Percentiles rank a stretch among this genome's conserved stretches.
Evolutionary conservation across 352 stramenopile species (phyloP).

Genomic region (Phytophthora sp.): DNA sequence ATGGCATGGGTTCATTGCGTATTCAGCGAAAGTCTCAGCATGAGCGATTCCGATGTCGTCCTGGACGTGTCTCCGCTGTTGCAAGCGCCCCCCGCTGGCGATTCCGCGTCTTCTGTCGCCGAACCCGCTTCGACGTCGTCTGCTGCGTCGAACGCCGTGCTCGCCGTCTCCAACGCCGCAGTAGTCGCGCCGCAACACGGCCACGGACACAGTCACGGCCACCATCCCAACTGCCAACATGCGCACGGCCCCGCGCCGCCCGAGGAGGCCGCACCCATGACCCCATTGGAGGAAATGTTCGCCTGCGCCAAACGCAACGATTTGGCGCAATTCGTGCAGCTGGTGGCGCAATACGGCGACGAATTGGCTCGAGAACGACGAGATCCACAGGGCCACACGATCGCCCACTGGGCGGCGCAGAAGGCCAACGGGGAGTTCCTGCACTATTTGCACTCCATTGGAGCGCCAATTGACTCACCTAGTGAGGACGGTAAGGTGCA

Average conservation of each 20-base stretch:
- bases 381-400: slow-evolving; percentile 72
- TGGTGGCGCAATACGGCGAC: slow-evolving; percentile 50
- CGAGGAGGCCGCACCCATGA: slow-evolving; percentile 26
- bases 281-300: slow-evolving; percentile 71
- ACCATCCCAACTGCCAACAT: slow-evolving; percentile 28
- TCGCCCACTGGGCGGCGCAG: slow-evolving; percentile 78
- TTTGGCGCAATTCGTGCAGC: slow-evolving; percentile 53
- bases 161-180: not conserved
- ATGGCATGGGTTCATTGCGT: slow-evolving; percentile 7
- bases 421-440: slow-evolving; percentile 58
- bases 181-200: slow-evolving; percentile 14
- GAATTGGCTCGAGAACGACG: slow-evolving; percentile 41
- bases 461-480: slow-evolving; percentile 59
- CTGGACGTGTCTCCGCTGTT: slow-evolving; percentile 29
- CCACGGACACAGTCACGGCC: slow-evolving; percentile 28
- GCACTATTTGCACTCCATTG: slow-evolving; percentile 50
- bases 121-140: slow-evolving; percentile 1
- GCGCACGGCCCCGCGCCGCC: not conserved
- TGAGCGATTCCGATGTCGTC: slow-evolving; percentile 30
- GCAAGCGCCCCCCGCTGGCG: not conserved
- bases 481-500: slow-evolving; percentile 59
- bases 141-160: not conserved
- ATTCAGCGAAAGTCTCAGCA: not conserved
- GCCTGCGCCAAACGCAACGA: slow-evolving; percentile 66
- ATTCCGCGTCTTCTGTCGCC: not conserved